phyloP scores from a whole-genome alignment of 2,329 filamentous ascomycete genomes.

The Aspergillus sp. region DNA sequence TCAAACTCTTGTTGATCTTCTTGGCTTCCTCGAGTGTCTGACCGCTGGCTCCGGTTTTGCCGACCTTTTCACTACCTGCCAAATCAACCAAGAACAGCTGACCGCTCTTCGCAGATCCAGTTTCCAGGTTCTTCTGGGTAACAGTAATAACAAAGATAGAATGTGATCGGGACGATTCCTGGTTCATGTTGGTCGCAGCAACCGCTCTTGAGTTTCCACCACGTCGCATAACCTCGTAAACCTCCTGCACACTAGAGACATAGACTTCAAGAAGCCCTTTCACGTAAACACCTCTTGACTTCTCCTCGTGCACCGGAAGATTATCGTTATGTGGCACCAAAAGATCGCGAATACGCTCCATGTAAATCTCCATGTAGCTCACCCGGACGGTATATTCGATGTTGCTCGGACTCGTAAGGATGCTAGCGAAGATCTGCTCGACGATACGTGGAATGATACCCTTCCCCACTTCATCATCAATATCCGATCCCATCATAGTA shows the following conservation, averaged over 20 bases:
- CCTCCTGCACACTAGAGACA: slow-evolving; percentile 90
- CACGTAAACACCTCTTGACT: slow-evolving; percentile 92
- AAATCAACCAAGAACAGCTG: slow-evolving; percentile 97
- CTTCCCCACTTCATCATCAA: slow-evolving; percentile 82
- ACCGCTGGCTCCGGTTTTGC: slow-evolving; percentile 95
- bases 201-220: slow-evolving; percentile 89
- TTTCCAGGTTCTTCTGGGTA: slow-evolving; percentile 96
- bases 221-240: slow-evolving; percentile 94
- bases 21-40: slow-evolving; percentile 98
- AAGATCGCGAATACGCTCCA: slow-evolving; percentile 96
- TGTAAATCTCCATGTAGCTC: slow-evolving; percentile 99
- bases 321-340: slow-evolving; percentile 93
- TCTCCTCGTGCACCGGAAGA: slow-evolving; percentile 95
- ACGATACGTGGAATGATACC: slow-evolving; percentile 97
- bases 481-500: slow-evolving; percentile 97
- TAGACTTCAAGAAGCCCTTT: slow-evolving; percentile 94
- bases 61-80: slow-evolving; percentile 97
- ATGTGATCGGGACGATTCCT: slow-evolving; percentile 95
- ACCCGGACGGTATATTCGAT: slow-evolving; percentile 99
- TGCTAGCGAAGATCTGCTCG: slow-evolving; percentile 95
- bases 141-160: slow-evolving; percentile 98
- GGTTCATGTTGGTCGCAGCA: slow-evolving; percentile 98
- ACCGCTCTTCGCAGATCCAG: slow-evolving; percentile 91
- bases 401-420: slow-evolving; percentile 83
- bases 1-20: slow-evolving; percentile 99